Conservation (phyloP, 345 rosid genomes). For the Citrus cavaleriei region DNA sequence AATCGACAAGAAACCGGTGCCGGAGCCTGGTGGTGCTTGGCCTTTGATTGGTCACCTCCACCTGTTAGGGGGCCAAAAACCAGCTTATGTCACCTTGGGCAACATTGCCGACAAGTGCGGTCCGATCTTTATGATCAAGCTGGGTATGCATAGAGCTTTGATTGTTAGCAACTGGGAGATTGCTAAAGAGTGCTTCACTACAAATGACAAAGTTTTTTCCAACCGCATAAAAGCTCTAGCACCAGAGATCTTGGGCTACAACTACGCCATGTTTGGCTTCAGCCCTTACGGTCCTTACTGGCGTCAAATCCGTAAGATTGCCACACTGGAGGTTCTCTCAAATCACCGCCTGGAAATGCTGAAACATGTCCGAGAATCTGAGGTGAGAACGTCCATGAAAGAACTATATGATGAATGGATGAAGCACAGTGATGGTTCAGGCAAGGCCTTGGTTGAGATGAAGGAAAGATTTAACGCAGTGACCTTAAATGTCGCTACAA, state of each 20-base stretch:
- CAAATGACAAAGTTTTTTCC: slow-evolving; percentile 23
- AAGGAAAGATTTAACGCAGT: slow-evolving; percentile 28
- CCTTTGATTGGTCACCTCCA: slow-evolving; percentile 37
- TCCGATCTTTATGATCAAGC: slow-evolving; percentile 20
- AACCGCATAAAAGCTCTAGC: slow-evolving; percentile 28
- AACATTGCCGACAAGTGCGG: slow-evolving; percentile 24
- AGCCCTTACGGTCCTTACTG: slow-evolving; percentile 31
- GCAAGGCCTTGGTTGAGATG: slow-evolving; percentile 22
- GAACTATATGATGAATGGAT: slow-evolving; percentile 18
- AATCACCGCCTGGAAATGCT: slow-evolving; percentile 28
- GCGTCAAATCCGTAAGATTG: slow-evolving; percentile 34
- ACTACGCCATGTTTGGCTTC: slow-evolving; percentile 28
- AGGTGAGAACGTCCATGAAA: slow-evolving; percentile 9
- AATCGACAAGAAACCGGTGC: background rate
- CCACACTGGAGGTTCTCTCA: slow-evolving; percentile 29
- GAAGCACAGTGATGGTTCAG: background rate
- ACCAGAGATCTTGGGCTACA: slow-evolving; percentile 23
- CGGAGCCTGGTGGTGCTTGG: slow-evolving; percentile 20
- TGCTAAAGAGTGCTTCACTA: slow-evolving; percentile 35
- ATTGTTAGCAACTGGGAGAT: slow-evolving; percentile 22
- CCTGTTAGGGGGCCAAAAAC: slow-evolving; percentile 14
- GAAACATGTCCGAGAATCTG: slow-evolving; percentile 24
- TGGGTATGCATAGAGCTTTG: slow-evolving; percentile 21
- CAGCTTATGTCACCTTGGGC: slow-evolving; percentile 17
- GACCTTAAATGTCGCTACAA: slow-evolving; percentile 25